Percentiles rank a stretch among this genome's conserved stretches.
Conservation (phyloP, 1,139 yeast genomes). For the Sugiyamaella xylanicola region DNA sequence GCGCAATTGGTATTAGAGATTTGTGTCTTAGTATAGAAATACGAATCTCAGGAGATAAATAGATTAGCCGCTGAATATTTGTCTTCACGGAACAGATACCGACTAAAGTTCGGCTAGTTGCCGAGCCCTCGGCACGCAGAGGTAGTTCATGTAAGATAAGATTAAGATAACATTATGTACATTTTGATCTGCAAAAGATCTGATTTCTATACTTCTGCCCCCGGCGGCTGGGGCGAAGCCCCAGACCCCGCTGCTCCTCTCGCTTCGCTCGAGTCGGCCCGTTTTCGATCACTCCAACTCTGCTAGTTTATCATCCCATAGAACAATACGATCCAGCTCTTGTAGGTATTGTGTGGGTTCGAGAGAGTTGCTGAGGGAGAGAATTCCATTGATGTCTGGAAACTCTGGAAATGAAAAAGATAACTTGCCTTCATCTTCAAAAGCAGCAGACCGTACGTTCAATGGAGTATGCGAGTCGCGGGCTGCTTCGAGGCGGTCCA, state of each 20-base stretch:
- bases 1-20: no score
- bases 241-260: background rate
- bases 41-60: no score
- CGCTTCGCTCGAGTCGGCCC: background rate
- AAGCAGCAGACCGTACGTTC: slow-evolving; percentile 12
- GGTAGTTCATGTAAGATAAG: no score
- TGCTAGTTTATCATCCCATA: slow-evolving; percentile 15
- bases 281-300: slow-evolving; percentile 5
- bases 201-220: background rate
- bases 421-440: slow-evolving; percentile 12
- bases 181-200: no score
- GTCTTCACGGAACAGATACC: no score
- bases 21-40: no score
- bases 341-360: slow-evolving; percentile 12
- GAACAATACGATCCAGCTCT: slow-evolving; percentile 15
- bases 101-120: no score
- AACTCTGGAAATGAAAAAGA: slow-evolving; percentile 13
- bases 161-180: no score
- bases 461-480: slow-evolving; percentile 3
- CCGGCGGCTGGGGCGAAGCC: background rate
- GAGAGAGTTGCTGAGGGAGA: slow-evolving; percentile 4
- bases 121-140: no score
- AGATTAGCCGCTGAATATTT: no score
- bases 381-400: slow-evolving; percentile 13
- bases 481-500: slow-evolving; percentile 12